Conservation (phyloP, 164 flowering plant genomes). For the Nymphaea colorata region DNA sequence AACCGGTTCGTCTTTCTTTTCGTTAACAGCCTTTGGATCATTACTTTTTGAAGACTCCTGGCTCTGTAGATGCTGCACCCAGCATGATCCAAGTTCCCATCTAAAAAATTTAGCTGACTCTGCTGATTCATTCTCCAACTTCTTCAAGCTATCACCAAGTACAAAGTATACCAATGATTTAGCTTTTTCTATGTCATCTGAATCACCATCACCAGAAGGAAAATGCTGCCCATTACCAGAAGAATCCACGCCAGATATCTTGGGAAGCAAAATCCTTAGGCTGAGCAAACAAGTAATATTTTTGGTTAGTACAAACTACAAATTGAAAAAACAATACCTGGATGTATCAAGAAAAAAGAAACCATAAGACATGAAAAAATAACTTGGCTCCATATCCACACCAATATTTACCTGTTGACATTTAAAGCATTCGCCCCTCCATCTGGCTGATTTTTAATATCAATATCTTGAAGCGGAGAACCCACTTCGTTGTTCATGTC, state of each 20-base stretch:
- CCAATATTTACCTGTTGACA: slow-evolving; percentile 42
- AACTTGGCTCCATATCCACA: not conserved
- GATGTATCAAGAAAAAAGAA: not conserved
- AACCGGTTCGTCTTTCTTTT: slow-evolving; percentile 23
- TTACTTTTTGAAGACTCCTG: slow-evolving; percentile 18
- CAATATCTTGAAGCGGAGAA: slow-evolving; percentile 27
- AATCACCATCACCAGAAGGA: not conserved
- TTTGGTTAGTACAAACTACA: not conserved
- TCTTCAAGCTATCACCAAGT: slow-evolving; percentile 45
- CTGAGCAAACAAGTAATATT: slow-evolving; percentile 22
- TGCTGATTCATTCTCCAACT: slow-evolving; percentile 25
- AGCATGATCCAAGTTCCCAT: slow-evolving; percentile 93
- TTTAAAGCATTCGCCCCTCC: slow-evolving; percentile 92
- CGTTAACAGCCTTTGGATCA: slow-evolving; percentile 15
- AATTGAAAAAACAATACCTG: not conserved
- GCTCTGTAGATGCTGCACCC: slow-evolving; percentile 84
- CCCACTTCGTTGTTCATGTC: slow-evolving; percentile 24
- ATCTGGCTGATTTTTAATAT: slow-evolving; percentile 68
- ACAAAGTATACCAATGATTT: slow-evolving; percentile 29
- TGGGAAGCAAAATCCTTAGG: slow-evolving; percentile 61
- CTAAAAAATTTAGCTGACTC: slow-evolving; percentile 31
- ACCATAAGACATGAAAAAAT: not conserved
- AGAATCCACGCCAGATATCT: slow-evolving; percentile 20
- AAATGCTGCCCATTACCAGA: slow-evolving; percentile 7
- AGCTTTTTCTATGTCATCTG: slow-evolving; percentile 21